phyloP scores from a whole-genome alignment of 2,329 filamentous ascomycete species.

The Fusarium anthophilum region DNA sequence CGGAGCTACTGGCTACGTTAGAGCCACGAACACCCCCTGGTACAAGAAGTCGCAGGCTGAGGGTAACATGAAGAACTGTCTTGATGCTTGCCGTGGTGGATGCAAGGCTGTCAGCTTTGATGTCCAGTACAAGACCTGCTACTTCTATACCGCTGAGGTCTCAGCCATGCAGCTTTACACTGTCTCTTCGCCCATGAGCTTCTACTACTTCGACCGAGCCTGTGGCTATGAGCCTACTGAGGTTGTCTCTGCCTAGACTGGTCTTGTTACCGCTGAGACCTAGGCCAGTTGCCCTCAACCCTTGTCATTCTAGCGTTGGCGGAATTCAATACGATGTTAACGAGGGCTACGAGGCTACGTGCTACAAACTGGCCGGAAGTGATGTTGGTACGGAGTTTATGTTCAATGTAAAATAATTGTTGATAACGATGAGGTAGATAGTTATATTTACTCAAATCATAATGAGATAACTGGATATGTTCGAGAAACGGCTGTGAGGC shows the following conservation, averaged over 20 bases:
- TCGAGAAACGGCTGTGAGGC: accelerated
- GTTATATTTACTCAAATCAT: too few species aligned
- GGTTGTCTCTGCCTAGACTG: too few species aligned
- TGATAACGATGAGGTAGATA: neutral
- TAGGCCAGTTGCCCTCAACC: accelerated
- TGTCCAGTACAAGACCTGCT: neutral
- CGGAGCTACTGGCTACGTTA: neutral
- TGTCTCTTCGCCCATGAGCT: neutral
- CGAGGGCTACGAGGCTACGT: accelerated
- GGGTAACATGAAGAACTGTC: neutral
- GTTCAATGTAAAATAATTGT: neutral
- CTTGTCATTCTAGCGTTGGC: too few species aligned
- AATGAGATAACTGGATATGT: accelerated
- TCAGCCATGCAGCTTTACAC: neutral
- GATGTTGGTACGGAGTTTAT: neutral
- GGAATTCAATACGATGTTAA: neutral
- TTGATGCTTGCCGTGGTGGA: neutral
- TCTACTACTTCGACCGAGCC: neutral
- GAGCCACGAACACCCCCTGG: neutral
- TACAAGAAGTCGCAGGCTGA: neutral
- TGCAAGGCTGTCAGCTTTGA: neutral
- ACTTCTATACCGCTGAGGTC: neutral
- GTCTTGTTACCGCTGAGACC: neutral
- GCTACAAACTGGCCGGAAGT: accelerated
- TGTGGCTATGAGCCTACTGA: neutral